These are phyloP conservation scores for Onygenales sp. DNA, from an alignment of 2,329 filamentous ascomycete genomes.

Conservation along the genomic window DNA sequence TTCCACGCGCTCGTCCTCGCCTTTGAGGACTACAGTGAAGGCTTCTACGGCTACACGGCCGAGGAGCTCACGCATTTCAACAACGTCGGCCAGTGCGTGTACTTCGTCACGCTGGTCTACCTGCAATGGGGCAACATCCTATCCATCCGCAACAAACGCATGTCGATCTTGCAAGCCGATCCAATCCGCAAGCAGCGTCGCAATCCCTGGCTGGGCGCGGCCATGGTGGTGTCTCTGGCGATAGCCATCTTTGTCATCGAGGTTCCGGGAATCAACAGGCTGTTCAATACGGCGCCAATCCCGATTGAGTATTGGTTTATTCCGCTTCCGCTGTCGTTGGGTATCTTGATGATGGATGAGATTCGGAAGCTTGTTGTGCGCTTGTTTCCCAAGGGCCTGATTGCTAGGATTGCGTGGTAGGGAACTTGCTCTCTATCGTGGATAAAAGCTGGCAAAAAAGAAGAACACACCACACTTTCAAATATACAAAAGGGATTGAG, in stretches of 20 bases:
- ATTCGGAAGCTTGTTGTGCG: slow-evolving; percentile 42
- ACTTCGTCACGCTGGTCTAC: slow-evolving; percentile 46
- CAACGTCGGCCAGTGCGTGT: slow-evolving; percentile 42
- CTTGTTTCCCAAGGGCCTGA: slow-evolving; percentile 33
- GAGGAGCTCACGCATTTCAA: slow-evolving; percentile 41
- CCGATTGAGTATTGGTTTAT: slow-evolving; percentile 46
- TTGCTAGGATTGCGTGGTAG: slow-evolving; percentile 42
- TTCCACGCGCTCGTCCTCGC: slow-evolving; percentile 41
- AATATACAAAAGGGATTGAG: too few species aligned
- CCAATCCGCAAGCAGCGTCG: slow-evolving; percentile 38
- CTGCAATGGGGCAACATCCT: slow-evolving; percentile 48
- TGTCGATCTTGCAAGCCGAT: slow-evolving; percentile 44
- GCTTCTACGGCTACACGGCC: slow-evolving; percentile 41
- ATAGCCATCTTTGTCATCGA: slow-evolving; percentile 48
- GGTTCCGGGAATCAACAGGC: slow-evolving; percentile 38
- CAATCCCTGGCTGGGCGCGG: slow-evolving; percentile 42
- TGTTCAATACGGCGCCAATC: slow-evolving; percentile 42
- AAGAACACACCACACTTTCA: too few species aligned
- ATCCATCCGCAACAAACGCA: slow-evolving; percentile 41
- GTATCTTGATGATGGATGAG: slow-evolving; percentile 45
- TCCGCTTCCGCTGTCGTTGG: slow-evolving; percentile 42
- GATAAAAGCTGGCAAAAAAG: too few species aligned
- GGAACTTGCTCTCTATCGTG: too few species aligned
- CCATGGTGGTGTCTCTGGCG: slow-evolving; percentile 38
- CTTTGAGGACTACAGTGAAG: slow-evolving; percentile 40